Evolutionary conservation across 768 basidiomycete species (phyloP).

Genomic region (Amanita pallidorosea): DNA sequence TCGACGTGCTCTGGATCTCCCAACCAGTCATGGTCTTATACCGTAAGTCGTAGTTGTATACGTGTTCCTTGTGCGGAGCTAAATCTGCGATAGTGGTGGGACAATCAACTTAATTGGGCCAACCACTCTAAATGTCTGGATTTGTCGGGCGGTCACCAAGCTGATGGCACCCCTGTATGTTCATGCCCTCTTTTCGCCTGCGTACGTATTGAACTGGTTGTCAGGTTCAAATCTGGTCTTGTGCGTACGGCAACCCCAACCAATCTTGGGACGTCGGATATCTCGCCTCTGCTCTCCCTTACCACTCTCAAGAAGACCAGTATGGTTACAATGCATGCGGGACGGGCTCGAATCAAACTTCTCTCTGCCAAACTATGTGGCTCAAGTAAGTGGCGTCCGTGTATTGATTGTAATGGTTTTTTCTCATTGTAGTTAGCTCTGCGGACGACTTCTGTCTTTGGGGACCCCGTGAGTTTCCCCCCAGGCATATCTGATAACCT

Average conservation of each 20-base stretch:
- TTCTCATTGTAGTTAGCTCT: slow-evolving; percentile 24
- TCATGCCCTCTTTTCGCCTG: not conserved
- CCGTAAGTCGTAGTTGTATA: slow-evolving; percentile 14
- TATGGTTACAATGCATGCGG: slow-evolving; percentile 62
- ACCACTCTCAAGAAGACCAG: slow-evolving; percentile 48
- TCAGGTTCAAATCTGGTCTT: slow-evolving; percentile 40
- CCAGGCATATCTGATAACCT: slow-evolving; percentile 5
- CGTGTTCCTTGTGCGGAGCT: not conserved
- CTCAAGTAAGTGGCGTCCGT: slow-evolving; percentile 39
- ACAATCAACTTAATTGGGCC: slow-evolving; percentile 35
- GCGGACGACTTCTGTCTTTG: slow-evolving; percentile 63
- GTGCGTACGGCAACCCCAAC: slow-evolving; percentile 29
- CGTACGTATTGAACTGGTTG: not conserved
- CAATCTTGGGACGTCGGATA: slow-evolving; percentile 47
- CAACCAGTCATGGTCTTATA: slow-evolving; percentile 39
- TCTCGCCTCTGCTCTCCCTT: slow-evolving; percentile 27
- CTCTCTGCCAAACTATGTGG: slow-evolving; percentile 62
- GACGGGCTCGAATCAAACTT: slow-evolving; percentile 38
- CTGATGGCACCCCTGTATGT: slow-evolving; percentile 32
- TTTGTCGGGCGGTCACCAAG: slow-evolving; percentile 27
- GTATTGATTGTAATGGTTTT: not conserved
- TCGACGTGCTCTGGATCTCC: slow-evolving; percentile 35
- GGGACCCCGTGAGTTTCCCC: slow-evolving; percentile 35
- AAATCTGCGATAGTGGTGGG: slow-evolving; percentile 10
- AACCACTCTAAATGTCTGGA: slow-evolving; percentile 41